Conservation (phyloP, 257 asterid species). For the Cynanchum wilfordii region DNA sequence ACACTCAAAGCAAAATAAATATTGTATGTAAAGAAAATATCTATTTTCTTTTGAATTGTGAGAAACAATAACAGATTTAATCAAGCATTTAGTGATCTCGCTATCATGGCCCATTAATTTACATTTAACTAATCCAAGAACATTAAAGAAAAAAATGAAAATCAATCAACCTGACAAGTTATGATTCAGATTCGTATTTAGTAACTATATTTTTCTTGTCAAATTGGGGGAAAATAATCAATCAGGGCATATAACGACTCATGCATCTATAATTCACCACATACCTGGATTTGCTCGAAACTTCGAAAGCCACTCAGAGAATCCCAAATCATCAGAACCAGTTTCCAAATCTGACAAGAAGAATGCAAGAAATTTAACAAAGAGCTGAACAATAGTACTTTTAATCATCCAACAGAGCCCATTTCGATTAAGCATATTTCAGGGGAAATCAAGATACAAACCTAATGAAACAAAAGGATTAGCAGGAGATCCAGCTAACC, state of each 20-base stretch:
- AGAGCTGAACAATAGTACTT: not conserved
- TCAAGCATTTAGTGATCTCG: not conserved
- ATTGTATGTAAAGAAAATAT: not conserved
- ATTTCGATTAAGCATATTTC: not conserved
- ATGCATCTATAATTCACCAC: slow-evolving; percentile 13
- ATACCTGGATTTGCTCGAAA: slow-evolving; percentile 73
- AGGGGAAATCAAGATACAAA: not conserved
- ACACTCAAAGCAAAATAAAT: not conserved
- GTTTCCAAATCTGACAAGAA: slow-evolving; percentile 54
- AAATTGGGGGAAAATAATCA: not conserved
- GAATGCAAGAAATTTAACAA: slow-evolving; percentile 3
- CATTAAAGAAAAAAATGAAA: not conserved
- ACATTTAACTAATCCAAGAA: not conserved
- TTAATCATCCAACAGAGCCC: not conserved
- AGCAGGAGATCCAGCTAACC: slow-evolving; percentile 90
- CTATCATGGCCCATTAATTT: not conserved
- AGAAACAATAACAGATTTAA: not conserved
- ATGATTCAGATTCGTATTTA: not conserved
- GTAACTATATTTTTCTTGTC: not conserved
- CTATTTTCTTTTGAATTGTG: not conserved
- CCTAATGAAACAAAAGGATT: slow-evolving; percentile 60
- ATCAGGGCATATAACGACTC: not conserved
- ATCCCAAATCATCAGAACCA: slow-evolving; percentile 68
- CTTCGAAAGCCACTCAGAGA: slow-evolving; percentile 72
- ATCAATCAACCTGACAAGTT: not conserved